Evolutionary conservation across 371 early-diverging fungal genomes (phyloP), one percentile per base, ranked within the genome.

Genomic region (Mortierella sp.): DNA sequence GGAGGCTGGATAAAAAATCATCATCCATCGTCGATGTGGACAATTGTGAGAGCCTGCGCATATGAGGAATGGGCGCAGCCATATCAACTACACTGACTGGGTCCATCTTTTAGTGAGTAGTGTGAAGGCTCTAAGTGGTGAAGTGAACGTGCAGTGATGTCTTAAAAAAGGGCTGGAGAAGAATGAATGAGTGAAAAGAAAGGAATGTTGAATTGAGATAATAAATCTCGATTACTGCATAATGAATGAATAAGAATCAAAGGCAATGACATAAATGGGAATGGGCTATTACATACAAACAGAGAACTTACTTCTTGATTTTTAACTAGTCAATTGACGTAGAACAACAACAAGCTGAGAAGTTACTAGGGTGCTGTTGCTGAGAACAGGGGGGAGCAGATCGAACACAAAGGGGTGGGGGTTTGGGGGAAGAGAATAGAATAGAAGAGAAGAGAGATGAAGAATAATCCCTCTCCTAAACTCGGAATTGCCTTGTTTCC

Each of bases 21-120:
- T 78, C 79, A 51, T 78, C 70, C 56, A 72, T 55, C 12, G 79
- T 70, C 3, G 79, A 72, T 32, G 64, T 47, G 0, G 79, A 78
- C 3, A 72, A 40, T 23, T 68, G 73, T 10, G 73, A 68, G 34
- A 74, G 28, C 15, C 70, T 45, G 31, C 57, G 62, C 19, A 62
- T 31, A 10, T 56, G 65, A 19, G 35, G 56, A 54, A 19, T 69
- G 67, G 56, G 75, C 43, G 75, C 60, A 43, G 58, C 66, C 68
- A 59, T 55, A 31, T 67, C 53, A 0, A 28, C 31, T 0, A 58
- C 45, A 34, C 19, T 34, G 58, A 22, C 17, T 28, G 59, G 59
- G 28, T 60, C 29, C 67, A 60, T 56, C n/a, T 22, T 42, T n/a
- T 10, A 2, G 10, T 32, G 40, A 51, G 13, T 10, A 55, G 43